Conservation (phyloP, 441 rosid species). For the Eutrema salsugineum region DNA sequence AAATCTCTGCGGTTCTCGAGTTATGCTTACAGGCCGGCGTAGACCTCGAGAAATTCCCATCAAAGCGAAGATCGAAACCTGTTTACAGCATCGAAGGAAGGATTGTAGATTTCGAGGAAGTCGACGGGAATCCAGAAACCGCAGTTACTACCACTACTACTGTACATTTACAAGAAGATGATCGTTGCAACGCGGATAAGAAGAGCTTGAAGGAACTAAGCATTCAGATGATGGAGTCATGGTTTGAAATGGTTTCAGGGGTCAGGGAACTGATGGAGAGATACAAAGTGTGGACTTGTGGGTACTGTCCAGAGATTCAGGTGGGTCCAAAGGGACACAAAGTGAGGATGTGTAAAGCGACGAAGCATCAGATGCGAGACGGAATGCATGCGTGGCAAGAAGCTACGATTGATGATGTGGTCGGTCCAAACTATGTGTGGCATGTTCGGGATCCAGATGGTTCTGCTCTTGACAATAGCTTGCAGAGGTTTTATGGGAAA, state of each 20-base stretch:
- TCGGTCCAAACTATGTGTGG: slow-evolving; percentile 82
- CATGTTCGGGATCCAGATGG: slow-evolving; percentile 55
- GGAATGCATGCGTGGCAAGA: slow-evolving; percentile 94
- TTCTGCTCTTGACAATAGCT: slow-evolving; percentile 52
- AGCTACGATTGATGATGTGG: slow-evolving; percentile 66
- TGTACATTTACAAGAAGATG: slow-evolving; percentile 3
- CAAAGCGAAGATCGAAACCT: slow-evolving; percentile 75
- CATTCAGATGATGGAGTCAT: slow-evolving; percentile 45
- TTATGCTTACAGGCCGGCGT: slow-evolving; percentile 82
- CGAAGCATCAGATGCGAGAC: slow-evolving; percentile 70
- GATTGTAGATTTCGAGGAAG: slow-evolving; percentile 56
- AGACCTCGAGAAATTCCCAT: slow-evolving; percentile 56
- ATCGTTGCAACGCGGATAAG: background rate
- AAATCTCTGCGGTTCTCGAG: slow-evolving; percentile 69
- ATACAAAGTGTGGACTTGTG: slow-evolving; percentile 73
- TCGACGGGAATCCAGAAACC: slow-evolving; percentile 17
- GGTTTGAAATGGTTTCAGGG: slow-evolving; percentile 72
- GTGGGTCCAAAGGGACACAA: slow-evolving; percentile 92
- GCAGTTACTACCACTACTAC: background rate
- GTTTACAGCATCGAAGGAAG: slow-evolving; percentile 79
- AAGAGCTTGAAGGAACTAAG: slow-evolving; percentile 44
- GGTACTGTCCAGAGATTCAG: slow-evolving; percentile 82
- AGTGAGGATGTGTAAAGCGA: slow-evolving; percentile 79
- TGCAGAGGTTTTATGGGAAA: slow-evolving; percentile 76
- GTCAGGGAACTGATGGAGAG: slow-evolving; percentile 55